Conservation (phyloP, 2,329 filamentous ascomycete species). For the Cytospora schulzeri region DNA sequence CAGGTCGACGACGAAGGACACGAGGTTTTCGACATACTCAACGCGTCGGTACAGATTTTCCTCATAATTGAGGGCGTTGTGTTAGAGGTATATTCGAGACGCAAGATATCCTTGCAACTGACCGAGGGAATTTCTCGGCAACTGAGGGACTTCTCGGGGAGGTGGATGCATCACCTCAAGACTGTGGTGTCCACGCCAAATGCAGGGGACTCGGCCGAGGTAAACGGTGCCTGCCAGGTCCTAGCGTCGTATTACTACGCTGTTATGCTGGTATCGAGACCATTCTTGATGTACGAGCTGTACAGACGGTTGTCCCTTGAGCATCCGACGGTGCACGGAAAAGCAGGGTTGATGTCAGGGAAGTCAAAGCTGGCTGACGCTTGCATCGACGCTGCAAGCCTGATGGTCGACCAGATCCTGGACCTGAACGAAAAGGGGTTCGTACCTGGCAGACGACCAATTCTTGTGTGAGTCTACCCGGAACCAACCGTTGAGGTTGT, state of each 20-base stretch:
- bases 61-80: constrained; percentile 54
- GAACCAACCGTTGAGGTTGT: neutral
- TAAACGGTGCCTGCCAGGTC: constrained; percentile 53
- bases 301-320: constrained; percentile 47
- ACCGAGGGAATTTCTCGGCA: constrained; percentile 57
- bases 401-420: constrained; percentile 54
- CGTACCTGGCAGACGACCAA: constrained; percentile 49
- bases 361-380: constrained; percentile 56
- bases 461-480: constrained; percentile 49
- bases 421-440: constrained; percentile 46
- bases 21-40: constrained; percentile 49
- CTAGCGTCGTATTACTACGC: constrained; percentile 58
- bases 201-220: constrained; percentile 35
- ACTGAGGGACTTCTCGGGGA: constrained; percentile 52
- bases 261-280: constrained; percentile 58
- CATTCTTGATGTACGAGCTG: constrained; percentile 59
- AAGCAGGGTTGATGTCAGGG: constrained; percentile 40
- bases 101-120: constrained; percentile 54
- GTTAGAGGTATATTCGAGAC: constrained; percentile 54
- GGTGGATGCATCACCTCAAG: constrained; percentile 51
- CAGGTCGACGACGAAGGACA: constrained; percentile 38
- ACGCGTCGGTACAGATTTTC: constrained; percentile 56
- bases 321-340: constrained; percentile 24
- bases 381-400: constrained; percentile 56
- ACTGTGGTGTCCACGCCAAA: constrained; percentile 37